These are phyloP conservation scores for Diplodia corticola DNA, from an alignment of 2,329 filamentous ascomycete species.

Conservation along the genomic window DNA sequence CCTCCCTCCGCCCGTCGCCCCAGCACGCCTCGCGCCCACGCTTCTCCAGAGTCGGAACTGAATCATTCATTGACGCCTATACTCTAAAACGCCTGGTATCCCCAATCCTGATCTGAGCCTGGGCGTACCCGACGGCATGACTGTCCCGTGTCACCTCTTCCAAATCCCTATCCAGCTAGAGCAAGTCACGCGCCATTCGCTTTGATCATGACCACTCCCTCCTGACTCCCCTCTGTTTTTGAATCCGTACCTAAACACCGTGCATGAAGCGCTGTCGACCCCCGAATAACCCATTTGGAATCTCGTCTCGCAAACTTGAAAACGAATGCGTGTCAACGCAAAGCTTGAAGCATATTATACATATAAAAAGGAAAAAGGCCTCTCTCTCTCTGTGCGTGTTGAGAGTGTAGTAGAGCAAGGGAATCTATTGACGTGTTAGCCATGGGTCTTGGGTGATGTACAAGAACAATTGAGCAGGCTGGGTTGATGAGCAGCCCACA, in stretches of 20 bases:
- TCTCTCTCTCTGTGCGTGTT: not conserved
- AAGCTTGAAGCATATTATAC: conserved; percentile 18
- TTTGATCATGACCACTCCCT: conserved; percentile 11
- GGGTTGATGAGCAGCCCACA: not conserved
- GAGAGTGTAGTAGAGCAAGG: not conserved
- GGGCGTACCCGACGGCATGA: conserved; percentile 19
- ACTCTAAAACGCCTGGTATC: conserved; percentile 22
- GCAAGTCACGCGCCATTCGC: conserved; percentile 20
- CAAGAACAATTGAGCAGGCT: not conserved
- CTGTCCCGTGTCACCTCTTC: conserved; percentile 15
- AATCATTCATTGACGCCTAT: conserved; percentile 2
- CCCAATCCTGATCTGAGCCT: conserved; percentile 16
- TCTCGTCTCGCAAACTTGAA: not conserved
- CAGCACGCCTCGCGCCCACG: not conserved
- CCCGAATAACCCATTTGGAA: conserved; percentile 7
- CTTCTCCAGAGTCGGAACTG: not conserved
- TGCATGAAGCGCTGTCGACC: conserved; percentile 15
- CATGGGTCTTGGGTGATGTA: too few relatives aligned
- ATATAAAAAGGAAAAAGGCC: conserved; percentile 5
- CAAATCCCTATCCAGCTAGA: conserved; percentile 20
- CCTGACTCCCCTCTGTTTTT: conserved; percentile 18
- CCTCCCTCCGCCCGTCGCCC: not conserved
- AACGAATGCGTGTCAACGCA: not conserved
- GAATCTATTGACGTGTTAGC: not conserved
- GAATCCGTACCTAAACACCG: conserved; percentile 16